Evolutionary conservation across 306 rosid species (phyloP).

Genomic region (Fragaria nilgerrensis): DNA sequence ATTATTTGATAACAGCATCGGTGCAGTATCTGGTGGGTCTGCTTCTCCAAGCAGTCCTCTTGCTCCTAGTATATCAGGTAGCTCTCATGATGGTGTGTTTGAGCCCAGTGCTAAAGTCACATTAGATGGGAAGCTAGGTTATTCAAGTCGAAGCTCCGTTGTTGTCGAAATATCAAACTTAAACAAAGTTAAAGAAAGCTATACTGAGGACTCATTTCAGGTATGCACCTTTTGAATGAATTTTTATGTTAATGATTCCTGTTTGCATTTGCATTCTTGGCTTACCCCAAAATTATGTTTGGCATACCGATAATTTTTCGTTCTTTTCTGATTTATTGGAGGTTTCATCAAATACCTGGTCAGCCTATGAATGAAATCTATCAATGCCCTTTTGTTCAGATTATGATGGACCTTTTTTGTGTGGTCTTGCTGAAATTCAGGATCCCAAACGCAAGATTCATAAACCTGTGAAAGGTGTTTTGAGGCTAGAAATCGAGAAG

Average conservation of each 20-base stretch:
- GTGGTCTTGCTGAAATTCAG: constrained; percentile 38
- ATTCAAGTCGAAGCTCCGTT: constrained; percentile 85
- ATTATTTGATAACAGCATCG: constrained; percentile 88
- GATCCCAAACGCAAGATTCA: constrained; percentile 95
- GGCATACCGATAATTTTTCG: neutral
- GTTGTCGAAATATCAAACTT: constrained; percentile 85
- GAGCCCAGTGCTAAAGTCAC: constrained; percentile 83
- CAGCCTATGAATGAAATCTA: neutral
- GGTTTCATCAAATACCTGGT: neutral
- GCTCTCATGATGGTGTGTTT: constrained; percentile 94
- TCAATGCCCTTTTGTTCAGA: neutral
- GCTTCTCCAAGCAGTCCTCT: constrained; percentile 99
- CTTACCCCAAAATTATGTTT: neutral
- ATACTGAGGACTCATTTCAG: constrained; percentile 96
- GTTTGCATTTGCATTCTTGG: neutral
- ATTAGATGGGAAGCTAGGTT: constrained; percentile 83
- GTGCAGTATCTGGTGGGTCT: constrained; percentile 96
- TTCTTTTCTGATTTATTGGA: neutral
- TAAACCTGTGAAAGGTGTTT: constrained; percentile 91
- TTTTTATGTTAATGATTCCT: neutral
- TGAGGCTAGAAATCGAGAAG: constrained; percentile 91
- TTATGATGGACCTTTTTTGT: constrained; percentile 9
- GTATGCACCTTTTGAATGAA: constrained; percentile 29
- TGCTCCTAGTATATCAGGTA: constrained; percentile 87
- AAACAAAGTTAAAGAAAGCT: constrained; percentile 90